These are phyloP conservation scores for Jackrogersella minutella DNA, from an alignment of 495 filamentous ascomycete species.

Conservation along the genomic window DNA sequence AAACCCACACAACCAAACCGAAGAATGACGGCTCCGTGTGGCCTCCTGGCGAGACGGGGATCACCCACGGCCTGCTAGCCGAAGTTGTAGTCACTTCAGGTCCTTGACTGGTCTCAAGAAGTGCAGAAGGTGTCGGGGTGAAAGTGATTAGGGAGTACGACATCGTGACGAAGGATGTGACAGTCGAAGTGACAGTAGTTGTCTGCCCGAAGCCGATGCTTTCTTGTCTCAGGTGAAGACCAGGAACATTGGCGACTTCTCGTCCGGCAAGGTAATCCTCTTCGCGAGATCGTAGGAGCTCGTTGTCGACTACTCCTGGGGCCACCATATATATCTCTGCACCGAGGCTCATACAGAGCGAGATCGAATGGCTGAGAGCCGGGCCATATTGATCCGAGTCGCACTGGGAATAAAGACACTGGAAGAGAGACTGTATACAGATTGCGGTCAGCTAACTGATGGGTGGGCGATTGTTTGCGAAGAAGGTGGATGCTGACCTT, in stretches of 20 bases:
- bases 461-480: not conserved
- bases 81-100: constrained; percentile 30
- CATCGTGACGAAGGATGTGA: constrained; percentile 36
- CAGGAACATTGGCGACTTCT: constrained; percentile 38
- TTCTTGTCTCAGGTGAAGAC: constrained; percentile 40
- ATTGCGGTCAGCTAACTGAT: not conserved
- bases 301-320: constrained; percentile 39
- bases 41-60: constrained; percentile 30
- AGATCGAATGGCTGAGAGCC: constrained; percentile 40
- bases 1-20: constrained; percentile 41
- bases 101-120: constrained; percentile 20
- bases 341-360: constrained; percentile 40
- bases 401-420: constrained; percentile 45
- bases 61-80: constrained; percentile 38
- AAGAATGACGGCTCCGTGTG: constrained; percentile 32
- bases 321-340: constrained; percentile 45
- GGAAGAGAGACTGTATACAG: constrained; percentile 36
- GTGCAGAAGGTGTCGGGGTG: constrained; percentile 15
- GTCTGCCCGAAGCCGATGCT: constrained; percentile 22
- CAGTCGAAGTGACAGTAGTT: constrained; percentile 33
- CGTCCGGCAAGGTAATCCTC: constrained; percentile 47
- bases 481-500: constrained; percentile 10
- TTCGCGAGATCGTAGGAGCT: constrained; percentile 45
- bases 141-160: constrained; percentile 23
- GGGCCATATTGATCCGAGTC: constrained; percentile 40